phyloP scores from a whole-genome alignment of 768 basidiomycete species.

The Mrakia gelida region DNA sequence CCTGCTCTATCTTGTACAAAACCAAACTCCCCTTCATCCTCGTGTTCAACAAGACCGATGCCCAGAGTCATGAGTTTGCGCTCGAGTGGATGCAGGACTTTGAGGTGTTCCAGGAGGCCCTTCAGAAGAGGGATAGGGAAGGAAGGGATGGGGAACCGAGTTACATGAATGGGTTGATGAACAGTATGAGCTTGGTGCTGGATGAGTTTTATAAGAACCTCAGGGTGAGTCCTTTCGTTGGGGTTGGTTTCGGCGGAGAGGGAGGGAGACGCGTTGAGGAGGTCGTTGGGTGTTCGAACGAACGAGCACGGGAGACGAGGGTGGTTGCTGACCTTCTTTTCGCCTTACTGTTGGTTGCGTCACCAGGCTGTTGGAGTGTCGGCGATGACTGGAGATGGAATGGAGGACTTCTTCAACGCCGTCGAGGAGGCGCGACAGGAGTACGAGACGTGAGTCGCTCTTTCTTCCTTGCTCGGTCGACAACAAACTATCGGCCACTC shows the following conservation, averaged over 20 bases:
- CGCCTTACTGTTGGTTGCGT: background rate
- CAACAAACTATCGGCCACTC: background rate
- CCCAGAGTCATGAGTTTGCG: conserved; percentile 77
- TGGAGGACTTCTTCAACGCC: conserved; percentile 84
- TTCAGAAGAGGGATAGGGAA: conserved; percentile 56
- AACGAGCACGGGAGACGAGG: background rate
- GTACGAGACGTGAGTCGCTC: conserved; percentile 68
- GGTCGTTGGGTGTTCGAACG: too few species aligned
- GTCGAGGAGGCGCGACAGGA: conserved; percentile 82
- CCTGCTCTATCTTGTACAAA: conserved; percentile 99
- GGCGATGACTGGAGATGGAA: conserved; percentile 89
- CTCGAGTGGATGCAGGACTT: conserved; percentile 98
- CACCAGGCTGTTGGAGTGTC: conserved; percentile 87
- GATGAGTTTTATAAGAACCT: conserved; percentile 98
- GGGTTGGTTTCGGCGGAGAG: too few species aligned
- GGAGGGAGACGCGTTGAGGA: background rate
- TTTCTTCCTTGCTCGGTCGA: background rate
- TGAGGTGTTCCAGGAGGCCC: conserved; percentile 84
- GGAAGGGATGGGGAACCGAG: conserved; percentile 61
- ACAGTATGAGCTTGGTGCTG: conserved; percentile 94
- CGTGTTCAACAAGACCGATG: conserved; percentile 98
- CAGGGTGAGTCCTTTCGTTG: conserved; percentile 54
- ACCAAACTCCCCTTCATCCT: conserved; percentile 94
- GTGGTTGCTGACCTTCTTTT: background rate
- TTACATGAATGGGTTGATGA: conserved; percentile 98